Conservation (phyloP, 1,284 basidiomycete genomes). For the Earliella scabrosa region DNA sequence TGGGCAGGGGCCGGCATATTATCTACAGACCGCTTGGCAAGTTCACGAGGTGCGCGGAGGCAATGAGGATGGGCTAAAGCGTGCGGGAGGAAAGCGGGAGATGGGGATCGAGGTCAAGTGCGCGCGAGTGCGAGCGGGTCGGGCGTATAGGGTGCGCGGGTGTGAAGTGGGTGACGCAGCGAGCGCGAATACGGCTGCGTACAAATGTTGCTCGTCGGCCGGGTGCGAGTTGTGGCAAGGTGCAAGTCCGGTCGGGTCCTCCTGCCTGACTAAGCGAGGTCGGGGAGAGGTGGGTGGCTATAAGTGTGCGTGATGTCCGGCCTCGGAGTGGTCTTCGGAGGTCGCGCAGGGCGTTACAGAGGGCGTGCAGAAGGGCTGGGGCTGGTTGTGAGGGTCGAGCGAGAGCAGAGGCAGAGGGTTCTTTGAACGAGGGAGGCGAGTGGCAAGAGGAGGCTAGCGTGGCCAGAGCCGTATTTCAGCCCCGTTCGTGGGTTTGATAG, state of each 20-base stretch:
- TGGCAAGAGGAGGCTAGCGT: neutral
- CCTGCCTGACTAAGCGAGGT: neutral
- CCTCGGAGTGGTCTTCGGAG: too few relatives aligned
- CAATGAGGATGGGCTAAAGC: neutral
- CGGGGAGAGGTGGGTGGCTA: neutral
- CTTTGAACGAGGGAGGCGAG: neutral
- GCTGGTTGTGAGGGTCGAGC: too few relatives aligned
- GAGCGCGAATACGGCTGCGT: too few relatives aligned
- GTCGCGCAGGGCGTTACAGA: neutral
- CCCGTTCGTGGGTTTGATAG: neutral
- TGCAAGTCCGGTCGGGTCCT: neutral
- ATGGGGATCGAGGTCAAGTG: neutral
- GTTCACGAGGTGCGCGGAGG: neutral
- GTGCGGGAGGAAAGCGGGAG: neutral
- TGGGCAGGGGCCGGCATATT: constrained; percentile 23
- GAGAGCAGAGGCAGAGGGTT: too few relatives aligned
- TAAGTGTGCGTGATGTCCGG: neutral
- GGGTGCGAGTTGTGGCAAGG: too few relatives aligned
- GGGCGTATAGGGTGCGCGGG: neutral
- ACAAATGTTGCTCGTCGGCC: too few relatives aligned
- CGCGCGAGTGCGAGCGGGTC: neutral
- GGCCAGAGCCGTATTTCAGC: constrained; percentile 12
- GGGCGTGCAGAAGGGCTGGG: too few relatives aligned
- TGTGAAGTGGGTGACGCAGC: neutral
- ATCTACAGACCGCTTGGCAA: neutral